These are phyloP conservation scores for Ceratobasidium theobromae DNA, from an alignment of 1,284 basidiomycete species.

Conservation along the genomic window DNA sequence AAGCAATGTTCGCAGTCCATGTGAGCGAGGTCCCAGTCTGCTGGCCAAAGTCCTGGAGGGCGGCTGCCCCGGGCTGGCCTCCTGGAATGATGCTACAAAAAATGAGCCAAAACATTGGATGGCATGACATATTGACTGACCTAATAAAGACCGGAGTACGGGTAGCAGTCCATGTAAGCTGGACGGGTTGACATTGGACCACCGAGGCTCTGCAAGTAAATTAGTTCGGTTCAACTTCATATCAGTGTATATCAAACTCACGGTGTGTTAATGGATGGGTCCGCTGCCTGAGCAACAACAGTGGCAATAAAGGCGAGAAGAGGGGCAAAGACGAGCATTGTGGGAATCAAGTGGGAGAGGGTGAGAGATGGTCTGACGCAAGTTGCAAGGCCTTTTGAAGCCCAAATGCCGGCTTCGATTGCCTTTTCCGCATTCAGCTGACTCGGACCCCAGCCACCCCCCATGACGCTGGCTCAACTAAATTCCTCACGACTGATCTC, in stretches of 20 bases:
- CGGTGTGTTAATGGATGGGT: constrained; percentile 11
- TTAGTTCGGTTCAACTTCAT: not conserved
- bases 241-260: not conserved
- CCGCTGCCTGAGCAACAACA: constrained; percentile 19
- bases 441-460: constrained; percentile 8
- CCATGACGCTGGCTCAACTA: constrained; percentile 31
- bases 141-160: not conserved
- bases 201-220: not conserved
- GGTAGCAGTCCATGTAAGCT: not conserved
- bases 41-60: constrained; percentile 8
- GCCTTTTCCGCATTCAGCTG: constrained; percentile 13
- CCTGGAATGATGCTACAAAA: constrained; percentile 20
- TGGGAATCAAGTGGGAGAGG: not conserved
- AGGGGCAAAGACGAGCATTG: not conserved
- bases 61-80: constrained; percentile 10
- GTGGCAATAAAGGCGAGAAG: constrained; percentile 20
- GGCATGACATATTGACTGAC: not conserved
- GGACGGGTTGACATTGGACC: not conserved
- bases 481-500: no score
- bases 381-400: constrained; percentile 9
- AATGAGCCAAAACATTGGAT: not conserved
- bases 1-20: not conserved
- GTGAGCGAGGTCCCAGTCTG: not conserved
- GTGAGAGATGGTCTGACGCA: not conserved
- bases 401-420: constrained; percentile 7